phyloP scores from a whole-genome alignment of 768 basidiomycete genomes.

The Lentinula boryana region DNA sequence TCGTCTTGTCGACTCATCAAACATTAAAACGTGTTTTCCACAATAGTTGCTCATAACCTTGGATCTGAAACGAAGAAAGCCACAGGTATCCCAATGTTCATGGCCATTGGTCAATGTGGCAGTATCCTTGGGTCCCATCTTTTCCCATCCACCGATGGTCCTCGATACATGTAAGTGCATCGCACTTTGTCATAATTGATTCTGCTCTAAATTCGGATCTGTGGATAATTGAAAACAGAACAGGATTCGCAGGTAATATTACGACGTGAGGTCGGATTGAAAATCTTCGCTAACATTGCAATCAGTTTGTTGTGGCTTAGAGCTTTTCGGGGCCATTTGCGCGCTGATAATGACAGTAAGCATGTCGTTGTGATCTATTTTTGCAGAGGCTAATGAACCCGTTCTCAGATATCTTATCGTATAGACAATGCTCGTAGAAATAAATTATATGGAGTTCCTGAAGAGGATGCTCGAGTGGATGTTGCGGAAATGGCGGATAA shows the following conservation, averaged over 20 bases:
- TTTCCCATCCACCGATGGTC: conserved; percentile 59
- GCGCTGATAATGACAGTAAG: conserved; percentile 46
- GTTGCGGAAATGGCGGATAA: conserved; percentile 62
- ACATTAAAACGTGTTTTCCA: not conserved
- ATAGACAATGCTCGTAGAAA: conserved; percentile 55
- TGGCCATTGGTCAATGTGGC: conserved; percentile 76
- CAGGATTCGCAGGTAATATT: conserved; percentile 50
- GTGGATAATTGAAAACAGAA: conserved; percentile 25
- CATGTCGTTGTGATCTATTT: not conserved
- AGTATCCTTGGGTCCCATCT: conserved; percentile 73
- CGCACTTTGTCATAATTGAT: not conserved
- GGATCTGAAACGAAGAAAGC: conserved; percentile 77
- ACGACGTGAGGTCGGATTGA: not conserved
- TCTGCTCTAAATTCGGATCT: not conserved
- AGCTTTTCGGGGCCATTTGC: conserved; percentile 51
- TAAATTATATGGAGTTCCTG: conserved; percentile 42
- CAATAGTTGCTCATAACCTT: conserved; percentile 64
- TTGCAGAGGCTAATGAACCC: not conserved
- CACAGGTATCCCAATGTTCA: conserved; percentile 71
- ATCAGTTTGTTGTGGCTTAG: conserved; percentile 43
- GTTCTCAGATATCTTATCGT: conserved; percentile 53
- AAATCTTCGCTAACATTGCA: conserved; percentile 6
- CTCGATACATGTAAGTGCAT: conserved; percentile 52
- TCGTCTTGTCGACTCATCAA: not conserved
- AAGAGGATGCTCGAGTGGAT: conserved; percentile 44